These are phyloP conservation scores for Coemansia sp. DNA, from an alignment of 192 early-diverging fungal species.

Conservation along the genomic window DNA sequence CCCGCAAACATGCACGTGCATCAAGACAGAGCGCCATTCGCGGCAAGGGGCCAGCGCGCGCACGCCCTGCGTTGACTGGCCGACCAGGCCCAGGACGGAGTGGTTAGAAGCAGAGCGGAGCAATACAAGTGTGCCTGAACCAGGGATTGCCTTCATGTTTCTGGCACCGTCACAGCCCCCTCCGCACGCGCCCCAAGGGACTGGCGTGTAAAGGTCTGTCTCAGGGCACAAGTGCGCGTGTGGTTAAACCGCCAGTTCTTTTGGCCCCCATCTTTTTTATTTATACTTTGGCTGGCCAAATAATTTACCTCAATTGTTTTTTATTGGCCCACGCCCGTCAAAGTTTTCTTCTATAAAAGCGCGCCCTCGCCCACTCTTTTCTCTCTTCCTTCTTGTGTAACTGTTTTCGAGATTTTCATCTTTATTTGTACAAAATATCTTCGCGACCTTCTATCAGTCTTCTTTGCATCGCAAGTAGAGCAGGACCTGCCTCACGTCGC, in stretches of 20 bases:
- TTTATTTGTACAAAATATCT: constrained; percentile 3
- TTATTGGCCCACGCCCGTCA: too few relatives aligned
- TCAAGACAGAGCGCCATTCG: background rate
- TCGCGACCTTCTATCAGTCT: background rate
- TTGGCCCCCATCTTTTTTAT: background rate
- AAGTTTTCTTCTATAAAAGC: background rate
- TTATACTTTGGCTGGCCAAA: too few relatives aligned
- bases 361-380: background rate
- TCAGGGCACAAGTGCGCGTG: too few relatives aligned
- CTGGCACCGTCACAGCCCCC: background rate
- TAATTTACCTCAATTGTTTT: too few relatives aligned
- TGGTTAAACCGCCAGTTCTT: background rate
- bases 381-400: constrained; percentile 1
- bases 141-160: background rate
- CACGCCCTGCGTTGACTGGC: background rate
- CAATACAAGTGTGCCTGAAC: background rate
- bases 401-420: background rate
- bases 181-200: background rate
- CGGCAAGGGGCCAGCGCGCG: background rate
- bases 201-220: background rate
- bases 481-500: background rate
- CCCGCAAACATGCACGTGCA: constrained; percentile 1
- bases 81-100: background rate
- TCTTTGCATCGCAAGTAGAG: background rate
- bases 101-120: background rate